phyloP scores from a whole-genome alignment of 257 asterid genomes.

The Ilex aquifolium region DNA sequence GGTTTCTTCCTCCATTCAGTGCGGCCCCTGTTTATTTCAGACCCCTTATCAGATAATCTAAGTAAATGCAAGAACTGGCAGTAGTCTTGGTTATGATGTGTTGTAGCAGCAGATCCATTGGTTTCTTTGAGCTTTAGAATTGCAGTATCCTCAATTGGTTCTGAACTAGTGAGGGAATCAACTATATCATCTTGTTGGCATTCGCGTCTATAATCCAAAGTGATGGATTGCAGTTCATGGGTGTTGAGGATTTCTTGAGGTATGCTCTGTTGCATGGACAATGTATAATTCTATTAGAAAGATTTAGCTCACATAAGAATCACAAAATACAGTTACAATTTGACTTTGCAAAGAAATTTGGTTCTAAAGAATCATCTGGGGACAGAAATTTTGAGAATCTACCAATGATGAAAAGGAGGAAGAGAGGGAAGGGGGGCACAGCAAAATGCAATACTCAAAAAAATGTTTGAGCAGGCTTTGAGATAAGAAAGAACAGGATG shows the following conservation, averaged over 20 bases:
- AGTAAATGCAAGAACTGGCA: conserved; percentile 52
- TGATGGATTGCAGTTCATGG: conserved; percentile 75
- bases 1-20: conserved; percentile 90
- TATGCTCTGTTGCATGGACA: conserved; percentile 54
- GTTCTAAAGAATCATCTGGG: too few relatives aligned
- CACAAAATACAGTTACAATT: too few relatives aligned
- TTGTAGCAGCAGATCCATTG: conserved; percentile 43
- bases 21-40: conserved; percentile 85
- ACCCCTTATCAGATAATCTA: conserved; percentile 59
- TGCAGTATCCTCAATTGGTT: conserved; percentile 25
- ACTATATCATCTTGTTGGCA: conserved; percentile 84
- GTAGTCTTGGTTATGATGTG: conserved; percentile 24
- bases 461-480: too few relatives aligned
- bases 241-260: conserved; percentile 76
- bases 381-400: too few relatives aligned
- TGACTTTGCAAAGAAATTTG: too few relatives aligned
- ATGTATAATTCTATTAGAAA: conserved; percentile 6
- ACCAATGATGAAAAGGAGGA: too few relatives aligned
- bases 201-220: conserved; percentile 90
- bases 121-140: conserved; percentile 30
- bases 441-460: too few relatives aligned
- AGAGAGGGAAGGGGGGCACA: too few relatives aligned
- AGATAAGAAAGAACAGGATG: too few relatives aligned
- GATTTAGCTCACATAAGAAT: too few relatives aligned
- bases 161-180: conserved; percentile 85